These are phyloP conservation scores for Camillea tinctor DNA, from an alignment of 2,329 filamentous ascomycete genomes.

Conservation along the genomic window DNA sequence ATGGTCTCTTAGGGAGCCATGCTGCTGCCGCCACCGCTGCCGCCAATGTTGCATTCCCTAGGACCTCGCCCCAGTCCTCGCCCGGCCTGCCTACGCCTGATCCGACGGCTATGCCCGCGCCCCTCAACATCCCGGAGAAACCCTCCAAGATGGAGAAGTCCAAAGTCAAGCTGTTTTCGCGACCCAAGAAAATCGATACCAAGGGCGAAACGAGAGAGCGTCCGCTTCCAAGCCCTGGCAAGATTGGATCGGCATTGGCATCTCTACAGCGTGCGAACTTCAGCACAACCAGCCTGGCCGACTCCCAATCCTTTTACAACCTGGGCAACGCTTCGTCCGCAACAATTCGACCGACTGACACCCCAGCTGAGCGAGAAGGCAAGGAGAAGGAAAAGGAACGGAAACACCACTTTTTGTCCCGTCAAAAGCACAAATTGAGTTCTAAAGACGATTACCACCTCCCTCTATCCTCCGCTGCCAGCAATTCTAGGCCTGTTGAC, in stretches of 20 bases:
- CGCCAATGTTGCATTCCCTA: slow-evolving; percentile 71
- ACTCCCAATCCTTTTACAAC: slow-evolving; percentile 69
- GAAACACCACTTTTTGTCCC: slow-evolving; percentile 76
- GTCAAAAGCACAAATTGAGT: slow-evolving; percentile 75
- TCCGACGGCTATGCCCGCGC: slow-evolving; percentile 31
- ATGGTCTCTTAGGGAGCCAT: slow-evolving; percentile 59
- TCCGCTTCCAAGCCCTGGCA: slow-evolving; percentile 69
- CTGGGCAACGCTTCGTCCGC: slow-evolving; percentile 74
- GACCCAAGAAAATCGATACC: slow-evolving; percentile 71
- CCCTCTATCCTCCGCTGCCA: slow-evolving; percentile 71
- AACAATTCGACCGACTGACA: slow-evolving; percentile 67
- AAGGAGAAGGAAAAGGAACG: slow-evolving; percentile 70
- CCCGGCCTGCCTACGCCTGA: slow-evolving; percentile 41
- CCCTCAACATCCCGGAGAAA: slow-evolving; percentile 52
- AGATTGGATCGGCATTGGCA: slow-evolving; percentile 65
- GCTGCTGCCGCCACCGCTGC: slow-evolving; percentile 67
- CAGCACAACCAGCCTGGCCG: slow-evolving; percentile 69
- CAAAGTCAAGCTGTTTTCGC: slow-evolving; percentile 79
- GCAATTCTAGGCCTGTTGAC: slow-evolving; percentile 74
- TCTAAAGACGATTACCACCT: slow-evolving; percentile 71
- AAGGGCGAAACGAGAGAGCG: slow-evolving; percentile 67
- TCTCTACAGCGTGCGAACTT: slow-evolving; percentile 65
- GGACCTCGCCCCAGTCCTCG: slow-evolving; percentile 54
- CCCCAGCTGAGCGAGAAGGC: slow-evolving; percentile 44
- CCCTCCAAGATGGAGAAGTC: slow-evolving; percentile 64